Evolutionary conservation across 768 basidiomycete species (phyloP), one percentile per base, ranked within the genome.

Genomic region (Dictyophora rubrovolvata): DNA sequence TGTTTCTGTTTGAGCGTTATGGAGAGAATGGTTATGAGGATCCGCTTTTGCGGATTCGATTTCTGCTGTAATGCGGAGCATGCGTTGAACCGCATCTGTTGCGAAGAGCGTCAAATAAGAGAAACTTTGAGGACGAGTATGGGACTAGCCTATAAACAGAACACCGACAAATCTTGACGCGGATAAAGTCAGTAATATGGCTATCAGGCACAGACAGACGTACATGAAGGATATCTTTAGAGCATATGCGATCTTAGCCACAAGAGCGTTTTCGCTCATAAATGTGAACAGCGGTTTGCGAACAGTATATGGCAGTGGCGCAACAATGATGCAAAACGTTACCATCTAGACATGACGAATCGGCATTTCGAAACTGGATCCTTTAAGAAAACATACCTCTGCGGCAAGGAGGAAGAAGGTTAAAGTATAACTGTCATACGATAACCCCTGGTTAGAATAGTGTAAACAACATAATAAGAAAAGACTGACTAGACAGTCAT

Each of bases 151-250:
- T 12, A 48, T 12, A 49, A 50, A 53, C 5, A 53, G 5, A 34
- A 55, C 50, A 20, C 57, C 57, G 16, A 59, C 57, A 46, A 49
- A 56, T 21, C 17, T 60, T 42, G 60, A 52, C n/a, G 21, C 33
- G 63, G n/a, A 28, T 21, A 4, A 47, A 16, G 20, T 12, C 1
- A 28, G 33, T 37, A 55, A 49, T 11, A 28, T 8, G 50, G 36
- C 14, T 60, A 52, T 21, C n/a, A 47, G 56, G 37, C 61, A 58
- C 49, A 65, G 59, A 70, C 67, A 51, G 54, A 71, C 82, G 49
- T 59, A 89, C 89, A 96, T 93, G 77, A 95, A 96, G 9, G 90
- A 86, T 61, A 96, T 95, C 71, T 95, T 95, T 67, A 96, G 78
- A 20, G 77, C 93, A 69, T 96, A 96, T 7, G 92, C 89, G 60